Percentiles rank a stretch among this genome's conserved stretches.
These are phyloP conservation scores for Colletotrichum sp. DNA, from an alignment of 2,329 filamentous ascomycete species.

Conservation along the genomic window DNA sequence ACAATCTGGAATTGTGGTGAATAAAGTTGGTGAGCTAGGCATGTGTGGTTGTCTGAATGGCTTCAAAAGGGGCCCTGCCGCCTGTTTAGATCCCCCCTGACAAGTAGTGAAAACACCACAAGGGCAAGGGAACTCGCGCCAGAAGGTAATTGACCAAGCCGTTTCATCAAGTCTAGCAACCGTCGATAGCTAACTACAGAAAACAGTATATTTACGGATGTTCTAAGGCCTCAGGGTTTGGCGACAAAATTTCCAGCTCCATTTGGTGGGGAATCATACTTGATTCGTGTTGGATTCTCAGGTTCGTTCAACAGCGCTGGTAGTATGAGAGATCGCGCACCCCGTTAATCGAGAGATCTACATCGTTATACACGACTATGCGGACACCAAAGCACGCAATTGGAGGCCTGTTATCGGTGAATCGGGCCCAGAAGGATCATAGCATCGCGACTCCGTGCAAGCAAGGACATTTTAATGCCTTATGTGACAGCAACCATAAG, in stretches of 20 bases:
- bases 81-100: too few relatives aligned
- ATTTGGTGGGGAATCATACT: fast-evolving
- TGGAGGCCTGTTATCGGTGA: neutral
- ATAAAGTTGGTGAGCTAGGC: too few relatives aligned
- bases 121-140: too few relatives aligned
- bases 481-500: neutral
- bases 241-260: fast-evolving
- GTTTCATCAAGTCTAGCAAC: too few relatives aligned
- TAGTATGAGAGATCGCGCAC: neutral
- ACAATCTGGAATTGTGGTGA: too few relatives aligned
- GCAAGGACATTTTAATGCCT: neutral
- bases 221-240: too few relatives aligned
- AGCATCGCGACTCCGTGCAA: neutral
- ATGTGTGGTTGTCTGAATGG: too few relatives aligned
- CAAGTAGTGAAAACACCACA: too few relatives aligned
- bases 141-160: too few relatives aligned
- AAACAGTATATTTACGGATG: too few relatives aligned
- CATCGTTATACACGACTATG: fast-evolving
- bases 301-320: neutral
- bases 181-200: too few relatives aligned
- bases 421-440: fast-evolving
- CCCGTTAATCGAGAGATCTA: fast-evolving
- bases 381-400: neutral
- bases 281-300: neutral
- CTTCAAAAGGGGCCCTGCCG: too few relatives aligned